A percentile compares a stretch with the other conserved stretches of the same genome.
Conservation (phyloP, 2,329 filamentous ascomycete species). For the Zymoseptoria passerinii region DNA sequence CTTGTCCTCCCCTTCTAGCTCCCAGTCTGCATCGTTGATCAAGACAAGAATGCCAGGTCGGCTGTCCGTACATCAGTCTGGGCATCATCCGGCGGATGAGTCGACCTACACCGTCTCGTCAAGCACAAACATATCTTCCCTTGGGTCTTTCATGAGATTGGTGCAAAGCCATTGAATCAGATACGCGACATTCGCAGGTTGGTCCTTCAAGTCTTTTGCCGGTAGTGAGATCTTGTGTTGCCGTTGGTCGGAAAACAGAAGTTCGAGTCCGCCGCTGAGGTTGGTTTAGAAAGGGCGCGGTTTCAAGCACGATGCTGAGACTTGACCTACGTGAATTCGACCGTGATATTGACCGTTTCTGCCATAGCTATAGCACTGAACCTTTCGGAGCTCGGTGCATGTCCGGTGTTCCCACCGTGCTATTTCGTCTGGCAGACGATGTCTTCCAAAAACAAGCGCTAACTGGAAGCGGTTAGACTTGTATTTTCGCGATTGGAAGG, state of each 20-base stretch:
- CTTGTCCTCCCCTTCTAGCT: conserved; percentile 86
- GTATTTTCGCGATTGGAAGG: not conserved
- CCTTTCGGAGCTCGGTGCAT: not conserved
- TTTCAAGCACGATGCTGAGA: conserved; percentile 1
- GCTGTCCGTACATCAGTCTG: conserved; percentile 40
- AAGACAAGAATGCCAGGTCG: conserved; percentile 92
- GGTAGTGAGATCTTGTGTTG: conserved; percentile 66
- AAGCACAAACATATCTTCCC: conserved; percentile 83
- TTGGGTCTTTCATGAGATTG: conserved; percentile 72
- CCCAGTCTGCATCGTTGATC: conserved; percentile 98
- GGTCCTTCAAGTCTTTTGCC: conserved; percentile 49
- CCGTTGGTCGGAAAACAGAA: conserved; percentile 79
- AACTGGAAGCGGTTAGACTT: not conserved
- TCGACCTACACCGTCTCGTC: conserved; percentile 74
- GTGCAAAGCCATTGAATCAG: conserved; percentile 73
- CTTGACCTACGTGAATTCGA: conserved; percentile 62
- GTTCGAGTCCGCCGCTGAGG: conserved; percentile 73
- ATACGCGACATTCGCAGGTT: conserved; percentile 60
- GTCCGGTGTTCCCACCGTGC: not conserved
- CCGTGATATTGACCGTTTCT: conserved; percentile 47
- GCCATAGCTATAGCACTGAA: conserved; percentile 10
- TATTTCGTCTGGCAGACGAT: not conserved
- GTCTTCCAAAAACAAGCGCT: not conserved
- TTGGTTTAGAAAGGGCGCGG: conserved; percentile 8
- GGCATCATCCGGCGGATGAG: not conserved